phyloP scores from a whole-genome alignment of 192 early-diverging fungal genomes.

The Phlyctochytrium bullatum region DNA sequence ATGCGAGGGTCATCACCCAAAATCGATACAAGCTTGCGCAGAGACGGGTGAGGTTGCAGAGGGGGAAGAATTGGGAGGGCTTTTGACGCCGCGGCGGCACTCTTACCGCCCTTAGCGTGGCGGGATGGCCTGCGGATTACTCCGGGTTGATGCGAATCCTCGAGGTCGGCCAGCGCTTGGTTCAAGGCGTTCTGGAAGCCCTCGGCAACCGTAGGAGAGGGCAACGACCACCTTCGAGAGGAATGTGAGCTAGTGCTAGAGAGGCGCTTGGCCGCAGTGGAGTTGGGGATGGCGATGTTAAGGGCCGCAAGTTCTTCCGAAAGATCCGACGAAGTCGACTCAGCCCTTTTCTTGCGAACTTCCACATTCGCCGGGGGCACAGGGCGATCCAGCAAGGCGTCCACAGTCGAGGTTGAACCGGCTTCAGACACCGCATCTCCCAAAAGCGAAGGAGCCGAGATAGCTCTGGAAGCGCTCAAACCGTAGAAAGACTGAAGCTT shows the following conservation, averaged over 20 bases:
- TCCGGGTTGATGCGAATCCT: background rate
- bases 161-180: background rate
- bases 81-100: background rate
- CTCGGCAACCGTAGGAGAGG: conserved; percentile 1
- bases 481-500: conserved; percentile 13
- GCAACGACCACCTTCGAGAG: background rate
- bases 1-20: conserved; percentile 13
- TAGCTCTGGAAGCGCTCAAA: background rate
- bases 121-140: background rate
- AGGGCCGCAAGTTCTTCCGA: background rate
- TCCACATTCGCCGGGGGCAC: background rate
- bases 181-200: background rate
- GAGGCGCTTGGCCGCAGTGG: background rate
- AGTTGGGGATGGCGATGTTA: background rate
- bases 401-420: background rate
- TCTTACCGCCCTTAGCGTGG: background rate
- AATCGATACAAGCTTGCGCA: conserved; percentile 2
- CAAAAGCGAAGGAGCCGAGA: background rate
- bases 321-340: background rate
- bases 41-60: conserved; percentile 3
- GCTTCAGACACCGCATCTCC: background rate
- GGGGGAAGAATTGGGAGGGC: conserved; percentile 8
- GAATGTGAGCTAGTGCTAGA: too few species aligned
- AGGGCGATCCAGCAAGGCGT: background rate
- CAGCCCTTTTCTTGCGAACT: background rate